phyloP scores from a whole-genome alignment of 768 basidiomycete genomes.

The Cyathus striatus region DNA sequence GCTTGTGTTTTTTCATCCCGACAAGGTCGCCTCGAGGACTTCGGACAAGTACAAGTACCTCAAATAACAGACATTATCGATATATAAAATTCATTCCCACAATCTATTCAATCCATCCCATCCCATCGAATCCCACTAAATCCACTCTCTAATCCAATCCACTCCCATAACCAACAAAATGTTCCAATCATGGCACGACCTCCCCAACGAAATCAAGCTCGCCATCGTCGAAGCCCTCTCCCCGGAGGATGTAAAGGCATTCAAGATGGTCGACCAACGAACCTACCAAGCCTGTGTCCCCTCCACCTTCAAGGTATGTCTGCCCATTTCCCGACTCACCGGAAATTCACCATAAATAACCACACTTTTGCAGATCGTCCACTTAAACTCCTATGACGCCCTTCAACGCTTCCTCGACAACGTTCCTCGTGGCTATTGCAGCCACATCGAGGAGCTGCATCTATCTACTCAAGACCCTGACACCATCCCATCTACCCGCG shows the following conservation, averaged over 20 bases:
- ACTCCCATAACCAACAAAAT: conserved; percentile 10
- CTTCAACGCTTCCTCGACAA: conserved; percentile 47
- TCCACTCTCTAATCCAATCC: conserved; percentile 13
- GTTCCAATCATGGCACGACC: conserved; percentile 40
- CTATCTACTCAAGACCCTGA: conserved; percentile 26
- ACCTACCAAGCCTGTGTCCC: conserved; percentile 56
- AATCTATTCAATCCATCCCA: background rate
- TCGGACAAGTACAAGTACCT: conserved; percentile 19
- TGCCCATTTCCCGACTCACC: background rate
- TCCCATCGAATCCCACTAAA: background rate
- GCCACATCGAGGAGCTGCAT: conserved; percentile 50
- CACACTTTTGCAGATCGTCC: conserved; percentile 33
- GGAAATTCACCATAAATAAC: background rate
- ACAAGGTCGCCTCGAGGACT: conserved; percentile 29
- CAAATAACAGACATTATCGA: background rate
- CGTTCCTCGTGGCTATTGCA: conserved; percentile 50
- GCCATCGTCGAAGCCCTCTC: conserved; percentile 48
- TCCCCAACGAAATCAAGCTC: conserved; percentile 66
- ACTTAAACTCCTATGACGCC: conserved; percentile 38
- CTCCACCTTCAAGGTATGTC: conserved; percentile 50
- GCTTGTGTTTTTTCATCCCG: conserved; percentile 17
- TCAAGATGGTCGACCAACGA: conserved; percentile 43
- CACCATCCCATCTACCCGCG: conserved; percentile 11
- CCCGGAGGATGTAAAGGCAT: conserved; percentile 33
- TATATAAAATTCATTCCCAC: background rate